Base-by-base conservation (phyloP, 495 filamentous ascomycete genomes). In the Parachaetomium inaequale region DNA sequence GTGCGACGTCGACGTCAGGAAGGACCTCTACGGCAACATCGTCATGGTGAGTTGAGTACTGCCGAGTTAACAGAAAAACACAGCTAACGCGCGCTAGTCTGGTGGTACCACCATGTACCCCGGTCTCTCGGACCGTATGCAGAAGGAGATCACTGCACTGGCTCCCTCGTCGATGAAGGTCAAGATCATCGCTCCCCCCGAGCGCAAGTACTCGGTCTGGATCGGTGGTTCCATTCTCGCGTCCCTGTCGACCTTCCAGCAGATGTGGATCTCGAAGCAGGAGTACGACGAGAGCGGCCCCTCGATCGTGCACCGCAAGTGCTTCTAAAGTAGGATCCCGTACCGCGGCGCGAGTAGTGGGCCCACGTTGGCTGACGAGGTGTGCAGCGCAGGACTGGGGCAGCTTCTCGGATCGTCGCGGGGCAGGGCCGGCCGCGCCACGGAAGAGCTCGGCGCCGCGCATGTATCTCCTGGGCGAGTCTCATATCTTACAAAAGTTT, bases 221-320 rank as follows among this genome's bases (percentile, higher is more conserved):
- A 98, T 98, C 79, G 94, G 94, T 92, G 94, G 94, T 86, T 98
- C 94, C 78, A 98, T 98, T 78, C 82, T 98, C 75, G 94, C 94
- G 67, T 98, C 94, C 65, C 91, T 98, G 67, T 98, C 94, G 62
- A 98, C 94, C 81, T 98, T 98, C 92, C 94, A 98, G 83, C 94
- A 98, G 84, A 98, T 98, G 95, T 98, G 94, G 94, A 98, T 98
- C 88, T 98, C 94, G 67, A 98, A 98, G 91, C 94, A 98, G 84
- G 94, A 98, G 85, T 98, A 98, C 86, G 94, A 98, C 82, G 94
- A 98, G 90, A 92, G 88, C 78, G 94, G 94, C 79, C 94, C 94
- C 72, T 96, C 92, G 71, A 98, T 98, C 76, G 94, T 98, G 70
- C 94, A 98, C 88, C 93, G 94, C 90, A 98, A 98, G 90, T 98